Conservation (phyloP, 345 rosid genomes). For the Populus deltoides region DNA sequence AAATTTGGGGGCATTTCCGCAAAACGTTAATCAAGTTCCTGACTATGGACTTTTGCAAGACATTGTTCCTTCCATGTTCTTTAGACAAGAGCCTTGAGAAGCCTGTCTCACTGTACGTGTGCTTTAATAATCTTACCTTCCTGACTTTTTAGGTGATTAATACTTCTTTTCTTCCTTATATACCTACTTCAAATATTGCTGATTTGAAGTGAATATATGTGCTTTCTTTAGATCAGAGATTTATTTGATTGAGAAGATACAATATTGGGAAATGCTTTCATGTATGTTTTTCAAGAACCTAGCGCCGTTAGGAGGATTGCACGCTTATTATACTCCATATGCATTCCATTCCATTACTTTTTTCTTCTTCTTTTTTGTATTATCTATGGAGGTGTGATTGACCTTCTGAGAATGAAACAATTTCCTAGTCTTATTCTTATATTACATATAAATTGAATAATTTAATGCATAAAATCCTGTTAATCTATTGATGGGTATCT, state of each 20-base stretch:
- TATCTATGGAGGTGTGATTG: background rate
- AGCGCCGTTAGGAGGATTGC: slow-evolving; percentile 7
- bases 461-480: background rate
- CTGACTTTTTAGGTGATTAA: slow-evolving; percentile 7
- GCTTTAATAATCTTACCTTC: background rate
- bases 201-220: background rate
- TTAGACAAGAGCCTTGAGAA: slow-evolving; percentile 60
- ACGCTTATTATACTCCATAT: background rate
- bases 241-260: background rate
- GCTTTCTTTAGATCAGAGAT: background rate
- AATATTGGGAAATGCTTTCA: background rate
- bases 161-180: slow-evolving; percentile 11
- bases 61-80: slow-evolving; percentile 64
- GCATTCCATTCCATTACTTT: background rate
- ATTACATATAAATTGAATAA: background rate
- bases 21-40: slow-evolving; percentile 39
- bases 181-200: background rate
- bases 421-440: background rate
- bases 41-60: slow-evolving; percentile 81
- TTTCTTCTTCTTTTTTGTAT: background rate
- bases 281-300: slow-evolving; percentile 2
- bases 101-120: slow-evolving; percentile 7
- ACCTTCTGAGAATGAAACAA: background rate
- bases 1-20: slow-evolving; percentile 29
- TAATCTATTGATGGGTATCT: too few species aligned